Evolutionary conservation across 2,329 filamentous ascomycete species (phyloP), one percentile per base, ranked within the genome.

Genomic region (Sarocladiaceae sp.): DNA sequence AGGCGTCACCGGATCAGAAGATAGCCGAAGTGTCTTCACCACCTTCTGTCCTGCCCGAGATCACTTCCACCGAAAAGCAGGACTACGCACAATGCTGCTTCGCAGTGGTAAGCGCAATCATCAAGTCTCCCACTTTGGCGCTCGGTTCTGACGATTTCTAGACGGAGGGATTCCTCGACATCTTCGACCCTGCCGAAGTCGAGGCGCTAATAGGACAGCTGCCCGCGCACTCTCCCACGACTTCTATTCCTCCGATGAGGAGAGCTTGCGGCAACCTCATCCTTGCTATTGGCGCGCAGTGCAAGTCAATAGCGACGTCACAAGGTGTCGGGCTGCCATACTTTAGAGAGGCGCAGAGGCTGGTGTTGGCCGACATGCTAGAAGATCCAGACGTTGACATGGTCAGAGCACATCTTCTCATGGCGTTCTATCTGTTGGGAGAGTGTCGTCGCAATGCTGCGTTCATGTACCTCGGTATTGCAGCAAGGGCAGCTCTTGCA

Each of bases 381-480:
- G 69, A 72, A 49, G 70, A 76, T 46, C 75, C 75, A 0, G 76
- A 70, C 29, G 58, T 78, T 10, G 65, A 74, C 39, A 62, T 78
- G 53, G 68, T 76, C 4, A 62, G 72, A 13, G 60, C 65, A 0
- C 80, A 78, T 48, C 56, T 78, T 0, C 60, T 80, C 13, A 74
- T 80, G 69, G 67, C 75, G 1, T 78, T 78, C 49, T 80, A 78
- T 50, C 74, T 79, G 68, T 65, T 78, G 3, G 75, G 73, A 0
- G 73, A 73, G 3, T 80, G 76, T 43, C 73, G 74, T 24, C 65
- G 76, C 7, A 80, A 80, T 45, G 68, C 77, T 0, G 78, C 78
- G 0, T 82, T 79, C 44, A 80, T 82, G 73, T 82, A 82, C 45
- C 56, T 82, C 2, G 78, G 78, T 0, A 70, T 82, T 7, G 78